phyloP scores from a whole-genome alignment of 2,329 filamentous ascomycete species.

The Nemania diffusa region DNA sequence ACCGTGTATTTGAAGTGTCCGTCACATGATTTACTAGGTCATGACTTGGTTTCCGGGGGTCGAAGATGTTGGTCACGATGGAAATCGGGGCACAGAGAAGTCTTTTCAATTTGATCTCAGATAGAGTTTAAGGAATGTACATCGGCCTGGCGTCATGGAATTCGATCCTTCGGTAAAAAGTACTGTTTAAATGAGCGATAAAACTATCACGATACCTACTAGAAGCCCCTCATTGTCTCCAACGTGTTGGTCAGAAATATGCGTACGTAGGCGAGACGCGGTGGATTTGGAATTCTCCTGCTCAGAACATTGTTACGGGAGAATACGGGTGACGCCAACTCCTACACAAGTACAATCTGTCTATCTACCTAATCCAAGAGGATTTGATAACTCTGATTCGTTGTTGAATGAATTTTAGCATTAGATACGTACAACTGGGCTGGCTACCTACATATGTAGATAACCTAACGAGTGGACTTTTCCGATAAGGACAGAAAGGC shows the following conservation, averaged over 20 bases:
- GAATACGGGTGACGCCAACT: too few relatives aligned
- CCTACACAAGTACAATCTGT: too few relatives aligned
- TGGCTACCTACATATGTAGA: too few relatives aligned
- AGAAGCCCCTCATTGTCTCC: neutral
- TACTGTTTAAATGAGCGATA: slow-evolving; percentile 1
- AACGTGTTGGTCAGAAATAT: neutral
- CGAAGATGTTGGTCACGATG: neutral
- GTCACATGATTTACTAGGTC: neutral
- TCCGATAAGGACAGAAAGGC: neutral
- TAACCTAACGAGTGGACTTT: slow-evolving; percentile 11
- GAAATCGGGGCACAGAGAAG: neutral
- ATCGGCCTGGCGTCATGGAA: slow-evolving; percentile 14
- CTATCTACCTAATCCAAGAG: too few relatives aligned
- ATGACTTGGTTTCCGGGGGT: neutral
- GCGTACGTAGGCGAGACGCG: neutral
- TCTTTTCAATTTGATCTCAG: neutral
- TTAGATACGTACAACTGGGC: slow-evolving; percentile 5
- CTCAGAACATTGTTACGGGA: too few relatives aligned
- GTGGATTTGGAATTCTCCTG: neutral
- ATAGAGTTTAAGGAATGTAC: slow-evolving; percentile 21
- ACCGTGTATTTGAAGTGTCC: neutral
- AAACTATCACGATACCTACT: neutral
- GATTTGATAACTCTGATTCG: neutral
- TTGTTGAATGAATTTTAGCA: neutral
- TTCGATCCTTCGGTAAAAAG: neutral